These are phyloP conservation scores for Raphanus hybrid DNA, from an alignment of 441 rosid species.

Conservation along the genomic window DNA sequence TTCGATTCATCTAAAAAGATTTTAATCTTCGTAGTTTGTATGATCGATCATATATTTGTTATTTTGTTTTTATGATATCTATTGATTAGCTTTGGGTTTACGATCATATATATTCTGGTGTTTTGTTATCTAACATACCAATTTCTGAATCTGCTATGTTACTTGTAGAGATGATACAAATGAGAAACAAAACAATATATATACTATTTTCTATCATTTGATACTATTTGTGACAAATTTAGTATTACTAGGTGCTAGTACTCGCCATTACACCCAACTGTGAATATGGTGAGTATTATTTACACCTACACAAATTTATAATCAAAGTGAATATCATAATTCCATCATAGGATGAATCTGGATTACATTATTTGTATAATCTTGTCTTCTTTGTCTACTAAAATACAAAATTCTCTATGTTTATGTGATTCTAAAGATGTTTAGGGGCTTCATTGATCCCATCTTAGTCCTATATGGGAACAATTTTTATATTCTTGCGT, in stretches of 20 bases:
- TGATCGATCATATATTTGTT: neutral
- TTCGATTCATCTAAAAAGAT: neutral
- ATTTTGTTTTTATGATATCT: neutral
- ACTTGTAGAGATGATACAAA: conserved; percentile 1
- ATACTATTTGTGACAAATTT: neutral
- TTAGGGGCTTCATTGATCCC: conserved; percentile 2
- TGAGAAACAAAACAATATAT: neutral
- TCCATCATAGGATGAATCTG: conserved; percentile 1
- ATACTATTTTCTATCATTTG: neutral
- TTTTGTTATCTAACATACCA: neutral
- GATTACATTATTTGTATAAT: neutral
- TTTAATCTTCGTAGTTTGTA: neutral
- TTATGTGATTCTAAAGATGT: conserved; percentile 2
- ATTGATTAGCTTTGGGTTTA: neutral
- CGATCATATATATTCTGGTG: neutral
- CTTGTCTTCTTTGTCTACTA: neutral
- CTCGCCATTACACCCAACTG: neutral
- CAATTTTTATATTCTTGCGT: neutral
- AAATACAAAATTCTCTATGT: neutral
- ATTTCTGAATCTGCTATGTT: neutral
- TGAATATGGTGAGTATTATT: neutral
- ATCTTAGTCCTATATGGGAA: neutral
- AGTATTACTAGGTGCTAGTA: neutral
- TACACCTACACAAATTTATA: neutral
- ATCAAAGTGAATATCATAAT: neutral